A percentile compares a stretch with the other conserved stretches of the same genome.
Conservation (phyloP, 2,329 filamentous ascomycete genomes). For the Malbranchea zuffiana region DNA sequence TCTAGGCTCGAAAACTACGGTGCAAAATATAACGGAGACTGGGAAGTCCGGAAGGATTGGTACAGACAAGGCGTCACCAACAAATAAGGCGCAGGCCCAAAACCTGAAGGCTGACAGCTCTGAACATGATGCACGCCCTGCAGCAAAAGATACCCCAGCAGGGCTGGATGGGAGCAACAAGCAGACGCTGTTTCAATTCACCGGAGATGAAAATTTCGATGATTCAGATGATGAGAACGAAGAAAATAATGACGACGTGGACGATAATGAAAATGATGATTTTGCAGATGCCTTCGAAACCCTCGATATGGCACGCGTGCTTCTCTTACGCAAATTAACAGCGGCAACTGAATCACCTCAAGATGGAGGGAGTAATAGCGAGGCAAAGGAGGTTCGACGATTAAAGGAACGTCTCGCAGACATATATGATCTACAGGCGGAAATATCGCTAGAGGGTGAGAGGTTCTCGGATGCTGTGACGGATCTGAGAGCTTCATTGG, state of each 20-base stretch:
- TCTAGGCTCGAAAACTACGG: conserved; percentile 66
- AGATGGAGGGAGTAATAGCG: conserved; percentile 37
- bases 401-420: conserved; percentile 82
- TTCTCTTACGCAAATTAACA: conserved; percentile 47
- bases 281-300: conserved; percentile 54
- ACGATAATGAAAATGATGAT: conserved; percentile 47
- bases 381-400: conserved; percentile 37
- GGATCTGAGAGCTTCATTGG: conserved; percentile 67
- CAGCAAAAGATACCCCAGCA: conserved; percentile 27
- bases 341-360: conserved; percentile 32
- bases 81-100: too few relatives aligned
- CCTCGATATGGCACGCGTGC: conserved; percentile 51
- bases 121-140: too few relatives aligned
- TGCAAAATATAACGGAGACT: conserved; percentile 45
- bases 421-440: conserved; percentile 84
- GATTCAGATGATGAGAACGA: conserved; percentile 61
- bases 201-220: conserved; percentile 85
- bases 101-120: neutral
- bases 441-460: conserved; percentile 96
- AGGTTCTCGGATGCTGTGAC: conserved; percentile 78
- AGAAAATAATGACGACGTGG: conserved; percentile 37
- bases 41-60: conserved; percentile 30
- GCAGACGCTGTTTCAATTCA: conserved; percentile 71
- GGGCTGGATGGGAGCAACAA: conserved; percentile 2
- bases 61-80: too few relatives aligned